Percentiles rank a stretch among this genome's conserved stretches.
Evolutionary conservation across 495 filamentous ascomycete genomes (phyloP).

Genomic region (Neurospora tetraspora): DNA sequence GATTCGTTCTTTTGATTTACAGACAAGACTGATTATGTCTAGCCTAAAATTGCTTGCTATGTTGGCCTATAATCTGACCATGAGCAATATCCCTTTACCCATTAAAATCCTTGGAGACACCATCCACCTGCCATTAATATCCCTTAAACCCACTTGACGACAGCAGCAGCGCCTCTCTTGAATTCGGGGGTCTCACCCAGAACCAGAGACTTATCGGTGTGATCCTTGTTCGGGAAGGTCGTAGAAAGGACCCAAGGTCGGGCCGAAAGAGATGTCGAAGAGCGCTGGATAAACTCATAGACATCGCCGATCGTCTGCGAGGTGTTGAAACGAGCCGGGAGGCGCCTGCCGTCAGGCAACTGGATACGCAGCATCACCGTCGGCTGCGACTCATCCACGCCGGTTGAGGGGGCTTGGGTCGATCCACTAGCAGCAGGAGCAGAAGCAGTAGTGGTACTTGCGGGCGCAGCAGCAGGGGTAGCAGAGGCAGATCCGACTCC

Average conservation of each 20-base stretch:
- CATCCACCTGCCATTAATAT: neutral
- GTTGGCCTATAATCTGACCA: neutral
- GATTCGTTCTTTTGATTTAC: neutral
- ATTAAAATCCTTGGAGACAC: neutral
- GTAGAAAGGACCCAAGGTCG: constrained; percentile 80
- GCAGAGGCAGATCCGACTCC: constrained; percentile 37
- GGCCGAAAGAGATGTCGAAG: constrained; percentile 46
- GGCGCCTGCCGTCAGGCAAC: constrained; percentile 77
- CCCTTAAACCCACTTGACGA: constrained; percentile 72
- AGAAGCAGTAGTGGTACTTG: constrained; percentile 31
- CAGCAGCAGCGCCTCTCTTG: constrained; percentile 67
- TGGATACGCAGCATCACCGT: constrained; percentile 75
- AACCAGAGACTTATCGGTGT: constrained; percentile 58
- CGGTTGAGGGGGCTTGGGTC: constrained; percentile 30
- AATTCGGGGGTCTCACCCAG: constrained; percentile 76
- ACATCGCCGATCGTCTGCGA: constrained; percentile 85
- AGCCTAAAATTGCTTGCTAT: neutral
- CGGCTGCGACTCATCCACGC: constrained; percentile 68
- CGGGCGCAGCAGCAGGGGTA: constrained; percentile 18
- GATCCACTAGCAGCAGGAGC: constrained; percentile 25
- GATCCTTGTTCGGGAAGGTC: constrained; percentile 91
- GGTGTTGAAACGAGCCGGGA: constrained; percentile 85
- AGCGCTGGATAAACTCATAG: constrained; percentile 69
- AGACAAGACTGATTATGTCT: neutral
- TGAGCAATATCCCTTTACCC: neutral